Base-by-base conservation (phyloP, 306 rosid species). In the Sicyos baderoa region DNA sequence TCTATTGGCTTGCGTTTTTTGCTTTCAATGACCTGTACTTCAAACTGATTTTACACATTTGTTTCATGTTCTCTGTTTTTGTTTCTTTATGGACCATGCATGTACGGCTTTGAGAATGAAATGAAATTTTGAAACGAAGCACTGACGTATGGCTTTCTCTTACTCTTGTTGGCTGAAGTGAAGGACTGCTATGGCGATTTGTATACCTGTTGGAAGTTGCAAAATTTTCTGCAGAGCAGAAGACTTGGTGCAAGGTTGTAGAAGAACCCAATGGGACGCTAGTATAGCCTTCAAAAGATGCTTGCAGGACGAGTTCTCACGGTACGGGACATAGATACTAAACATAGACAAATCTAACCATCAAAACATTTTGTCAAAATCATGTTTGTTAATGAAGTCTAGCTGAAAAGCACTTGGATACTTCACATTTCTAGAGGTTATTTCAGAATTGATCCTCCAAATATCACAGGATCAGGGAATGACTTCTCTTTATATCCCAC, bases 201-300 rank as follows among this genome's bases (percentile, higher is more conserved):
- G 86, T 77, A 73, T 88, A 45, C 85, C 87, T 35, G 78, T 82
- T 23, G 90, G 91, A 73, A 79, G 80, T 42, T 78, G 88, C 72
- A 77, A 76, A 60, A 74, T 88, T 63, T 77, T 74, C 40, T 85
- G n/a, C 63, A 8, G 61, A 68, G 78, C 57, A 72, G 63, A 50
- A 54, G 73, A 67, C 63, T 68, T 72, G 82, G 84, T 76, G 72
- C 83, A 64, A 70, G 80, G 84, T 68, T 82, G 77, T 77, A 76
- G 81, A 51, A 81, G 75, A 76, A 64, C 72, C 69, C 82, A 83
- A 53, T 74, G 70, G 77, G 61, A 78, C 68, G 77, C 89, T 68
- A 64, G 80, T 62, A 71, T 78, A 60, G 62, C 85, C 18, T 55
- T 70, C 57, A 77, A 61, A 55, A 68, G 84, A 70, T 62, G 62